Evolutionary conservation across 2,329 filamentous ascomycete species (phyloP), one percentile per base, ranked within the genome.

Genomic region (Aplosporella prunicola): DNA sequence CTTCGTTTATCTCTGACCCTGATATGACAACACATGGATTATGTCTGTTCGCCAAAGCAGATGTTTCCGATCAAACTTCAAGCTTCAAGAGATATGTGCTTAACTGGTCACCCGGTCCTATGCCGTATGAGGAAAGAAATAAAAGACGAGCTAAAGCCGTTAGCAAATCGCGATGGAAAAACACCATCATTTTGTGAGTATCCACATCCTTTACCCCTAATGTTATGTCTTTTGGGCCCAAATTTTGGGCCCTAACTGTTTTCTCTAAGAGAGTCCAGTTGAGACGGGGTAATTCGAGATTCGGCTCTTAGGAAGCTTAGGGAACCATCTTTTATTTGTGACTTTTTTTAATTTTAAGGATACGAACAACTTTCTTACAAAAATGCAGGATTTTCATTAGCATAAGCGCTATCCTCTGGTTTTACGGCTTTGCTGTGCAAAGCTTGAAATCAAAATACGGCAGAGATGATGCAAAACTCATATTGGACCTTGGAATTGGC

Each of bases 1-100:
- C 43, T 7, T 47, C 47, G 1, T 52, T 52, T 16, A 25, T 52
- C n/a, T 8, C 32, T 9, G 20, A 31, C 3, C n/a, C 20, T 9
- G 45, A 47, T 37, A 9, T 17, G 7, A 26, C 22, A 14, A 44
- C 39, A 3, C 25, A 17, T 15, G 32, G 40, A 20, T 46, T 48
- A 41, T 51, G 47, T 25, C 35, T 50, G 5, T 14, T 14, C 16
- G 6, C 32, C 7, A n/a, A 17, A 9, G 9, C 4, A 25, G 39
- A 36, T 28, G 22, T 23, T 17, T 18, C 22, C 9, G 14, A 26
- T 8, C 15, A 11, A 20, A 17, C 5, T 14, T 11, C 10, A 13
- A 26, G 8, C 5, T n/a, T 9, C 10, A n/a, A 13, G 3, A 14
- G 15, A 13, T 14, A 27, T 13, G 24, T 17, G 4, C 11, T n/a